A percentile compares a stretch with the other conserved stretches of the same genome.
phyloP scores from a whole-genome alignment of 306 rosid species.

The Quercus parvula region DNA sequence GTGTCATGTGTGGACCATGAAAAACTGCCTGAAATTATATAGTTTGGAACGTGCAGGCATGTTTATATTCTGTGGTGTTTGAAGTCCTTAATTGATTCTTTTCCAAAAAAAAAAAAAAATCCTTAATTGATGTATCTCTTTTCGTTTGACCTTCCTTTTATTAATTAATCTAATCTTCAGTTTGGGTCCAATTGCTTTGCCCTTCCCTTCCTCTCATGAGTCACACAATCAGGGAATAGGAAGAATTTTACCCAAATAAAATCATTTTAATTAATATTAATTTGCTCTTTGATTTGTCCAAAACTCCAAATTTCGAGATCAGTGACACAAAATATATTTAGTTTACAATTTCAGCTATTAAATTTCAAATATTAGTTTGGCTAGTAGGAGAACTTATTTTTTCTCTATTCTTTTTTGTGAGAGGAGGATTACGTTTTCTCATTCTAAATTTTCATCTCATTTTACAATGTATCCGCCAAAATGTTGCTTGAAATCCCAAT shows the following conservation, averaged over 20 bases:
- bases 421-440: too few species aligned
- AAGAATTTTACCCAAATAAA: background rate
- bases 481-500: too few species aligned
- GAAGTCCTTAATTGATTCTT: background rate
- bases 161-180: background rate
- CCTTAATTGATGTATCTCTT: background rate
- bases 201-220: background rate
- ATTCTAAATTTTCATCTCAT: too few species aligned
- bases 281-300: background rate
- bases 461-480: too few species aligned
- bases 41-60: background rate
- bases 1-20: too few species aligned
- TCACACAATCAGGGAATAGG: background rate
- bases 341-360: background rate
- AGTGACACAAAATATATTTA: background rate
- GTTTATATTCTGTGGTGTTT: background rate
- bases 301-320: background rate
- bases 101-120: too few species aligned
- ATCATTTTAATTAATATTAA: background rate
- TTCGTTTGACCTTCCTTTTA: background rate
- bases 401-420: too few species aligned
- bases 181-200: background rate
- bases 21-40: background rate
- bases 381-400: background rate
- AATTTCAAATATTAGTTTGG: background rate